Evolutionary conservation across 148 eudicot genomes (phyloP), one percentile per base, ranked within the genome.

Genomic region (Suaeda aralocaspica): DNA sequence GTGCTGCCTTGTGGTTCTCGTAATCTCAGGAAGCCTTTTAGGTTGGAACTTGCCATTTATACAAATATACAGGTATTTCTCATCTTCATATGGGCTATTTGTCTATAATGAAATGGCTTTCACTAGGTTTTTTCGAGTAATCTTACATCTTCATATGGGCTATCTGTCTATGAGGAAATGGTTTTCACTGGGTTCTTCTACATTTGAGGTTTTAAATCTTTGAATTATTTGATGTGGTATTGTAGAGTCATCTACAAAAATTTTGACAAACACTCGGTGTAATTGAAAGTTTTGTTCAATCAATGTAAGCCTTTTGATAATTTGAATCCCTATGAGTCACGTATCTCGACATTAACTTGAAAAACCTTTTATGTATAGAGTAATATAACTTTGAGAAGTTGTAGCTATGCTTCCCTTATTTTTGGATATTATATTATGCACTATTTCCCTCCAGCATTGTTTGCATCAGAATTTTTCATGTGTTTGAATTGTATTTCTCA

Each of bases 31-130:
- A 87, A 85, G 78, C 97, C 97, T 68, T 84, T 91, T 76, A 95
- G 85, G 82, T 77, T 95, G 85, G 99, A 95, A 83, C 97, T 95
- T 55, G 93, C 90, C 24, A 68, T 95, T 70, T 95, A 95, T 77
- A 6, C 83, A 22, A 72, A 81, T 76, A 0, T 52, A 13, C 94
- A 89, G 96, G 99, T 94, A 65, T 77, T 70, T 46, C 19, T 44
- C 72, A 19, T 75, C n/a, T n/a, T n/a, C n/a, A n/a, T n/a, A n/a
- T n/a, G n/a, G n/a, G n/a, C n/a, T n/a, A n/a, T 16, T 26, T 60
- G 31, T 26, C 24, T 30, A 45, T 34, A 64, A 51, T 42, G n/a
- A 28, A 31, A 5, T 26, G 10, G n/a, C n/a, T n/a, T n/a, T n/a
- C n/a, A n/a, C n/a, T n/a, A 48, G 12, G 9, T 41, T 59, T 45